Evolutionary conservation across 495 filamentous ascomycete genomes (phyloP).

Genomic region (Apiosordaria backusii): DNA sequence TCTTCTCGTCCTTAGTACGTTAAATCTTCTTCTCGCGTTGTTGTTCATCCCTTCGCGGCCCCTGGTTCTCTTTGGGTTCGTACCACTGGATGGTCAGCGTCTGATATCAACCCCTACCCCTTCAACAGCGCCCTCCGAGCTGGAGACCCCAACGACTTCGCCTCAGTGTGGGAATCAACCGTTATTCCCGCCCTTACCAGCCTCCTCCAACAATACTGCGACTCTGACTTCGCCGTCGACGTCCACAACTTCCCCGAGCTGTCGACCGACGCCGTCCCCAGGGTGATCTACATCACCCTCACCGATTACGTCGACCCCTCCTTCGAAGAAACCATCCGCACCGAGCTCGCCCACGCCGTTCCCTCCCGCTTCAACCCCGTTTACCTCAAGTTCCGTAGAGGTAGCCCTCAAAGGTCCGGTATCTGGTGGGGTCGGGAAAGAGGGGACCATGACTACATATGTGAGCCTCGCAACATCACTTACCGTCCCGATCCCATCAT

Average conservation of each 20-base stretch:
- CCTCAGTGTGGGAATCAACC: conserved; percentile 8
- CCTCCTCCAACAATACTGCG: conserved; percentile 11
- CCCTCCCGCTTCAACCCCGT: conserved; percentile 7
- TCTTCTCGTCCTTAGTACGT: conserved; percentile 1
- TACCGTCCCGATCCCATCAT: conserved; percentile 6
- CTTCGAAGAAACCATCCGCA: background rate
- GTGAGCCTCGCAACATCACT: conserved; percentile 12
- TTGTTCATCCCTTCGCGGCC: background rate
- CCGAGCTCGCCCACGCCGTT: background rate
- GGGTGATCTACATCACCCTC: conserved; percentile 11
- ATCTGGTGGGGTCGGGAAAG: conserved; percentile 6
- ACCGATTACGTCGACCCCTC: background rate
- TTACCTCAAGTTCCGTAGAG: conserved; percentile 5
- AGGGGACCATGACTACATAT: conserved; percentile 8
- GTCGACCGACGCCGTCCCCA: conserved; percentile 10
- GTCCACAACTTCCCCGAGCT: conserved; percentile 18
- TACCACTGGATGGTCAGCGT: no score
- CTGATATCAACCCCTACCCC: background rate
- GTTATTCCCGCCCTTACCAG: conserved; percentile 5
- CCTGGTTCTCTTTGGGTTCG: no score
- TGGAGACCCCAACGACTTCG: conserved; percentile 12
- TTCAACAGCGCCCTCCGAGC: background rate
- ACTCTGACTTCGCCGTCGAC: conserved; percentile 14
- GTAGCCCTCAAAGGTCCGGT: background rate
- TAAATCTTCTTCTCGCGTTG: background rate